Base-by-base conservation (phyloP, 1,139 yeast genomes). In the Geotrichum klebahnii region DNA sequence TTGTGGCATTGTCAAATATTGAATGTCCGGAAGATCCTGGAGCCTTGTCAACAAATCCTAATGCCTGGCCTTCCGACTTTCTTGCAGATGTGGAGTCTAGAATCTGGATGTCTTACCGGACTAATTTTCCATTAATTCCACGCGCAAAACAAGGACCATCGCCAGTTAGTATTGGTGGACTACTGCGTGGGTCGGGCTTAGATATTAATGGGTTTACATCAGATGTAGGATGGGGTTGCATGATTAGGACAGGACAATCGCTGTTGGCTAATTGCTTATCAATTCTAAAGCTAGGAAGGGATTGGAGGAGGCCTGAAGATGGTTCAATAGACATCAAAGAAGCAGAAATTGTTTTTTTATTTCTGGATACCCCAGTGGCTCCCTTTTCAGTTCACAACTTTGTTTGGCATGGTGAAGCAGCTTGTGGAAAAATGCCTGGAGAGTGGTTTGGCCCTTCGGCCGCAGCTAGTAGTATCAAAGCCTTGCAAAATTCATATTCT, bases 381-480 rank as follows among this genome's bases (percentile, higher is more conserved):
- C 86, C 85, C 1, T 88, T 85, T 60, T 88, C 97, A 0, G 71
- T 92, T 14, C 98, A 92, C 63, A 82, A 79, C 46, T 88, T 89
- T 65, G 95, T 92, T 16, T 67, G 71, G n/a, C 82, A 79, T 51
- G 98, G 97, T 0, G 71, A 76, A 16, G 70, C 69, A 33, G 77
- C 66, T 54, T 85, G 78, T 62, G 83, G 77, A 61, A 82, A 86
- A 58, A 81, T 77, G 56, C 95, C 97, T 0, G 99, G 98, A 1
- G 94, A 92, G 65, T 92, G 99, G 99, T 94, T 92, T 72, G 98
- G 98, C 0, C 98, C 99, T 0, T 83, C 90, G 29, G 96, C 97
- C 0, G 95, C 97, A 0, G 80, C 88, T 0, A 71, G 78, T 59
- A 77, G 85, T 55, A 81, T 82, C 16, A 76, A 76, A 51, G 71